These are phyloP conservation scores for Castanospermum australe DNA, from an alignment of 306 rosid genomes.

Conservation along the genomic window DNA sequence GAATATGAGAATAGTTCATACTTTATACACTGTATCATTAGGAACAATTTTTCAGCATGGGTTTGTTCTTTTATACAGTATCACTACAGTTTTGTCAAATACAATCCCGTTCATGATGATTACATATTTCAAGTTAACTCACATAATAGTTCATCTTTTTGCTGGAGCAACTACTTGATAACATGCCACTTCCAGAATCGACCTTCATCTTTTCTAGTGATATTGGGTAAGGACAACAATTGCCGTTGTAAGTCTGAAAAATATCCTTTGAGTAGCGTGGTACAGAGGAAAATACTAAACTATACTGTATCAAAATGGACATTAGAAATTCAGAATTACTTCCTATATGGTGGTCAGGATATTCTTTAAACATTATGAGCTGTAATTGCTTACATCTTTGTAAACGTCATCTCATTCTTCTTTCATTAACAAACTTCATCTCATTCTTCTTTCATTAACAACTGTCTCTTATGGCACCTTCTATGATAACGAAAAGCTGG, in stretches of 20 bases:
- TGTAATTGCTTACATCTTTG: too few species aligned
- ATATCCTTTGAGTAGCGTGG: not conserved
- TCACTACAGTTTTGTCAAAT: constrained; percentile 21
- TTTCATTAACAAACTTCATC: too few species aligned
- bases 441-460: too few species aligned
- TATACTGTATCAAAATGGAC: too few species aligned
- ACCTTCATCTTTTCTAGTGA: not conserved
- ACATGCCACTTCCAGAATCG: not conserved
- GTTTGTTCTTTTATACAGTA: not conserved
- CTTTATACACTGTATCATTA: constrained; percentile 21
- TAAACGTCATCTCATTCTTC: too few species aligned
- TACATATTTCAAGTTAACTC: not conserved
- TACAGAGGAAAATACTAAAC: not conserved
- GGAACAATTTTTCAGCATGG: constrained; percentile 5
- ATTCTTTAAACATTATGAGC: too few species aligned
- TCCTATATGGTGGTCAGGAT: too few species aligned
- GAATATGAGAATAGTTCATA: constrained; percentile 11
- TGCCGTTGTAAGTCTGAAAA: not conserved
- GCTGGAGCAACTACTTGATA: not conserved
- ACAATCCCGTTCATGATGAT: not conserved
- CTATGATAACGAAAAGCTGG: too few species aligned
- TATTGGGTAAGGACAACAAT: not conserved
- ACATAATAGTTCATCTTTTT: too few species aligned
- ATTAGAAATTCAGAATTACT: too few species aligned
- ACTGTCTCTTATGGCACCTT: too few species aligned